phyloP scores from a whole-genome alignment of 345 rosid genomes.

The Rhizophora mangle region DNA sequence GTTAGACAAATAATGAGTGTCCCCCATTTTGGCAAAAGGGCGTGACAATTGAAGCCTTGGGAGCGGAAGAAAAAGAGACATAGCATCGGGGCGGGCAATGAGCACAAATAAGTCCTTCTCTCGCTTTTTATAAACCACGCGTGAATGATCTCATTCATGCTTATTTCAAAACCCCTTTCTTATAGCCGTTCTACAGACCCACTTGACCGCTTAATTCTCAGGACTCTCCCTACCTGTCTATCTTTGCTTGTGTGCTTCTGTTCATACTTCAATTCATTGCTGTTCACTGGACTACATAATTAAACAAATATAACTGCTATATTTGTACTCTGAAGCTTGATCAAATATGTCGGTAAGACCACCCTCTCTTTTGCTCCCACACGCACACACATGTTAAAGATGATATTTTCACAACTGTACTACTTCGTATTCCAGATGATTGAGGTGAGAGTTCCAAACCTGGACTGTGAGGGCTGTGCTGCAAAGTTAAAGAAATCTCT shows the following conservation, averaged over 20 bases:
- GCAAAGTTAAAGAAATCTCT: slow-evolving; percentile 80
- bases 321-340: slow-evolving; percentile 8
- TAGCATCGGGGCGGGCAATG: no score
- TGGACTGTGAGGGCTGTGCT: slow-evolving; percentile 93
- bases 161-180: slow-evolving; percentile 43
- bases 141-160: slow-evolving; percentile 45
- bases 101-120: slow-evolving; percentile 6
- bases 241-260: slow-evolving; percentile 36
- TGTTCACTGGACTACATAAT: neutral
- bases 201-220: neutral
- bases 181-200: no score
- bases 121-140: slow-evolving; percentile 51
- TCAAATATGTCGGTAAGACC: slow-evolving; percentile 54
- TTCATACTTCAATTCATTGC: slow-evolving; percentile 35
- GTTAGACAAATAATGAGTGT: neutral
- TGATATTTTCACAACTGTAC: no score
- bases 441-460: slow-evolving; percentile 88
- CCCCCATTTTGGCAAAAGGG: neutral
- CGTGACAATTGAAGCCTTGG: slow-evolving; percentile 1
- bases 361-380: neutral
- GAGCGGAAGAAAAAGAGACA: slow-evolving; percentile 16
- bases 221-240: neutral
- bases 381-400: neutral
- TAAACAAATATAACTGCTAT: neutral
- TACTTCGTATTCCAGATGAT: slow-evolving; percentile 18